These are phyloP conservation scores for Trichoderma polysporum DNA, from an alignment of 2,329 filamentous ascomycete genomes.

Conservation along the genomic window DNA sequence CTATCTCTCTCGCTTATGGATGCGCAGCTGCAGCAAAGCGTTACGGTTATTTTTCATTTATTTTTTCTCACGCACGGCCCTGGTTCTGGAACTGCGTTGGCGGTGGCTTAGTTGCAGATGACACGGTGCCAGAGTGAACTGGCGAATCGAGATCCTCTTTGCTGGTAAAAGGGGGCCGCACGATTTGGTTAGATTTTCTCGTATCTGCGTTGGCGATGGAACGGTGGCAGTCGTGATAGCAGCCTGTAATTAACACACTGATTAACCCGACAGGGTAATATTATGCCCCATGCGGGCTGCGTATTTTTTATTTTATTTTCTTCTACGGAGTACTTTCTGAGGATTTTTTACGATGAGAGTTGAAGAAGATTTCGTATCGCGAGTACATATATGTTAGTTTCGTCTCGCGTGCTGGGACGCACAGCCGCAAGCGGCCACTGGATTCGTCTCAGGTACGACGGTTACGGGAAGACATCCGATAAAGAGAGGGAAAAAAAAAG, in stretches of 20 bases:
- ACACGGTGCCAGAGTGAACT: slow-evolving; percentile 2
- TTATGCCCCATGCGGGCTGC: background rate
- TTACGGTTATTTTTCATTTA: background rate
- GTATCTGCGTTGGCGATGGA: slow-evolving; percentile 5
- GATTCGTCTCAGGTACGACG: slow-evolving; percentile 5
- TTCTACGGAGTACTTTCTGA: background rate
- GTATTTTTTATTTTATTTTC: background rate
- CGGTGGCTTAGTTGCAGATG: slow-evolving; percentile 10
- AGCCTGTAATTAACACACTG: background rate
- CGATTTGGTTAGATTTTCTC: background rate
- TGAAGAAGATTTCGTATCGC: background rate
- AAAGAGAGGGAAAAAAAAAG: background rate
- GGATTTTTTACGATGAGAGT: background rate
- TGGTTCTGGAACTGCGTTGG: background rate
- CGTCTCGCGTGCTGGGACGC: slow-evolving; percentile 5
- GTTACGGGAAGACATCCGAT: slow-evolving; percentile 8
- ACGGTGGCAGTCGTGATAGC: background rate
- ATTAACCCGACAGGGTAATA: slow-evolving; percentile 9
- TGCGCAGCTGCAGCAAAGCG: background rate
- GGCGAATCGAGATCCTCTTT: slow-evolving; percentile 14
- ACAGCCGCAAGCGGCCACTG: slow-evolving; percentile 14
- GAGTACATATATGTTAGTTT: background rate
- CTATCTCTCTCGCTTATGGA: background rate
- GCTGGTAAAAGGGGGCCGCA: slow-evolving; percentile 9
- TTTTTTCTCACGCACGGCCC: background rate